A percentile compares a stretch with the other conserved stretches of the same genome.
phyloP scores from a whole-genome alignment of 805 yeast genomes.

The Yarrowia keelungensis region DNA sequence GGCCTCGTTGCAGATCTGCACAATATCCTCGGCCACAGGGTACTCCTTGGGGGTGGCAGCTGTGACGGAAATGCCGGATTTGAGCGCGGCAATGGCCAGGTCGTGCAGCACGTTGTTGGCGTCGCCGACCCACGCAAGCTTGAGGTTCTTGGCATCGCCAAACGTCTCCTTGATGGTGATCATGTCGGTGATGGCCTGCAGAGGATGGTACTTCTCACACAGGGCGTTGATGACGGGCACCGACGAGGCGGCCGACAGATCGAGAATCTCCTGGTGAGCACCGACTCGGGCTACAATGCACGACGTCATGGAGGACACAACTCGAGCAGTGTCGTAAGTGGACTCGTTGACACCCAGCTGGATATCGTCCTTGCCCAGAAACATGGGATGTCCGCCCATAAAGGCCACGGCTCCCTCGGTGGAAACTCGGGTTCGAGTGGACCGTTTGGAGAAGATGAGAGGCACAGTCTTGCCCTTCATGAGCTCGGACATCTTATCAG shows the following conservation, averaged over 20 bases:
- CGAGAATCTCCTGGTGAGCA: slow-evolving; percentile 79
- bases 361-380: slow-evolving; percentile 93
- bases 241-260: slow-evolving; percentile 74
- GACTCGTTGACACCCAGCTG: slow-evolving; percentile 96
- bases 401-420: slow-evolving; percentile 92
- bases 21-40: slow-evolving; percentile 64
- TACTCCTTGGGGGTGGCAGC: slow-evolving; percentile 85
- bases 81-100: slow-evolving; percentile 84
- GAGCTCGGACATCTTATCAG: slow-evolving; percentile 53
- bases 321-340: slow-evolving; percentile 84
- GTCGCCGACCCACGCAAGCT: slow-evolving; percentile 95
- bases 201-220: slow-evolving; percentile 92
- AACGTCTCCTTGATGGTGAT: slow-evolving; percentile 84
- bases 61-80: slow-evolving; percentile 80
- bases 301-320: slow-evolving; percentile 95
- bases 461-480: slow-evolving; percentile 84
- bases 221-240: slow-evolving; percentile 94
- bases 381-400: slow-evolving; percentile 96
- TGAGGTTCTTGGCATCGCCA: slow-evolving; percentile 60
- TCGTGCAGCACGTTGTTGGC: slow-evolving; percentile 96
- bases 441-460: slow-evolving; percentile 84
- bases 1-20: slow-evolving; percentile 60
- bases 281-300: slow-evolving; percentile 96
- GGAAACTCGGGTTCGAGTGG: slow-evolving; percentile 93
- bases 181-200: slow-evolving; percentile 93